Conservation (phyloP, 2,329 filamentous ascomycete species). For the Arthroderma sp. region DNA sequence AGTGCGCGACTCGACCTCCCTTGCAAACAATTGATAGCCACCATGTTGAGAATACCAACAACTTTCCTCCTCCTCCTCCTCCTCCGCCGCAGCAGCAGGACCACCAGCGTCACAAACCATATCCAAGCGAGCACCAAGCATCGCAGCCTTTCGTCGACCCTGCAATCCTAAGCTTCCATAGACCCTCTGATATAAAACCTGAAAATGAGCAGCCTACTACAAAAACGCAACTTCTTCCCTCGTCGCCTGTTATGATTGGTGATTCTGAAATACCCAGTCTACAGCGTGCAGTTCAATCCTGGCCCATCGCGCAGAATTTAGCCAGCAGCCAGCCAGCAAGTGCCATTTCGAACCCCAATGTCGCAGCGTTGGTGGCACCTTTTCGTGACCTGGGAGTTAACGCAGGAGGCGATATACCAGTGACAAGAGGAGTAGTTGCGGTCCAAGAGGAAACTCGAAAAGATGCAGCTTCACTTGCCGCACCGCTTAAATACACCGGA, state of each 20-base stretch:
- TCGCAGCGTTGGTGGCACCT: constrained; percentile 32
- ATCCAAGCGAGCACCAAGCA: constrained; percentile 9
- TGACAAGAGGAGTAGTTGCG: constrained; percentile 2
- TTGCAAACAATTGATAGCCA: constrained; percentile 4
- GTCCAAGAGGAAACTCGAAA: constrained; percentile 1
- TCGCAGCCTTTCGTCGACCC: constrained; percentile 58
- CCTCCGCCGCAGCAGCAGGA: constrained; percentile 7
- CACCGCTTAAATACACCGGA: constrained; percentile 15
- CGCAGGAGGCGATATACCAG: constrained; percentile 13
- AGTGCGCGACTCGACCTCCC: constrained; percentile 6
- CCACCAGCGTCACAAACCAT: constrained; percentile 7
- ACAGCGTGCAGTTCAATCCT: constrained; percentile 6
- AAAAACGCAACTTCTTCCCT: constrained; percentile 8
- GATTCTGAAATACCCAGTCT: constrained; percentile 15
- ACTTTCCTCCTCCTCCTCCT: constrained; percentile 9
- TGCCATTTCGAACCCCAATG: neutral
- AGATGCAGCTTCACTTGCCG: constrained; percentile 15
- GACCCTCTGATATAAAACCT: constrained; percentile 18
- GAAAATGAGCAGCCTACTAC: constrained; percentile 2
- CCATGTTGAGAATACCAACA: neutral
- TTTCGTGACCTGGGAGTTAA: constrained; percentile 30
- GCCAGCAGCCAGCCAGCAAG: neutral
- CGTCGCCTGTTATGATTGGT: constrained; percentile 20
- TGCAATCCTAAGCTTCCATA: constrained; percentile 59
- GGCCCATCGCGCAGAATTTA: constrained; percentile 10